A percentile compares a stretch with the other conserved stretches of the same genome.
Conservation (phyloP, 139 green algal species). For the Chlorella sorokiniana region DNA sequence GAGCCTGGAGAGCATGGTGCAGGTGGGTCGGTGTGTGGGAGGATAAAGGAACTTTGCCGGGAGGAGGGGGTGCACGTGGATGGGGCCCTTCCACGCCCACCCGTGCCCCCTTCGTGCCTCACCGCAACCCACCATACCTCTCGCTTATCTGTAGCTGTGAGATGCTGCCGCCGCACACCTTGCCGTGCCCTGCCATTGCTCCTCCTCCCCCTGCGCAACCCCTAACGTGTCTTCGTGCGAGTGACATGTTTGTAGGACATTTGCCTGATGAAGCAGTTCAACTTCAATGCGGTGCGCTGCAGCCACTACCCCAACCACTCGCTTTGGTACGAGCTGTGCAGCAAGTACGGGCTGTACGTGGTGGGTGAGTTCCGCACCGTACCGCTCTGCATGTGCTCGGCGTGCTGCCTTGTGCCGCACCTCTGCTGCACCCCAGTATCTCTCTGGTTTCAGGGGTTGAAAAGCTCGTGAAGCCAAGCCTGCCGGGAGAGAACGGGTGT, state of each 20-base stretch:
- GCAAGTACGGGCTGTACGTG: constrained; percentile 86
- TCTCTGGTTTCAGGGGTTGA: too few species aligned
- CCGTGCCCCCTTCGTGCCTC: background rate
- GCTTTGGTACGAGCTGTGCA: constrained; percentile 93
- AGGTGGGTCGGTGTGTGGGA: background rate
- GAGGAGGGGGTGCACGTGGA: constrained; percentile 42
- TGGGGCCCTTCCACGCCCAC: background rate
- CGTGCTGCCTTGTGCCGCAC: background rate
- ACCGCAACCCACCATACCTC: background rate
- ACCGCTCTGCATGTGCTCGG: background rate
- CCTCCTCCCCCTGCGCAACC: background rate
- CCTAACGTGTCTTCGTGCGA: background rate
- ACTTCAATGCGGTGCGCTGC: constrained; percentile 95
- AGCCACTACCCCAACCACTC: constrained; percentile 95
- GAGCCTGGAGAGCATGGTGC: constrained; percentile 53
- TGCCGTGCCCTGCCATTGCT: background rate
- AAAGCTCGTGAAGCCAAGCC: too few species aligned
- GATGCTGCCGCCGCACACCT: background rate
- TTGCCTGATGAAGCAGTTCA: constrained; percentile 90
- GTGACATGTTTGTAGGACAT: constrained; percentile 7
- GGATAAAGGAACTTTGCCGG: constrained; percentile 5
- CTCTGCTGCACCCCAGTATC: too few species aligned
- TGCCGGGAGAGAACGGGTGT: too few species aligned
- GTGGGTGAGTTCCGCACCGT: constrained; percentile 41
- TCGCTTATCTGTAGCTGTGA: background rate